Evolutionary conservation across 768 basidiomycete genomes (phyloP), one percentile per base, ranked within the genome.

Genomic region (Serendipita indica): DNA sequence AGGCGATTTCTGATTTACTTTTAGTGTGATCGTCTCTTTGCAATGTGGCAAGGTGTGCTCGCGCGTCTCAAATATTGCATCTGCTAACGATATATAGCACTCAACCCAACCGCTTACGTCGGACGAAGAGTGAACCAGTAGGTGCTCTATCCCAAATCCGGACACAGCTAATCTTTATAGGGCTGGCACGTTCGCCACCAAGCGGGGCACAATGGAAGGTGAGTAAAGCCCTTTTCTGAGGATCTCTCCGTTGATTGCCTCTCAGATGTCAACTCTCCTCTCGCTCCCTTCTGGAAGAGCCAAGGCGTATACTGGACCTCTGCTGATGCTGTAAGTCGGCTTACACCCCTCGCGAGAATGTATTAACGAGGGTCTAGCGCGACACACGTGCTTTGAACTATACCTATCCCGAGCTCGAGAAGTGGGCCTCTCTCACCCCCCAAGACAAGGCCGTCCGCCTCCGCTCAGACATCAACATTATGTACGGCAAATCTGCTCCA

Each of bases 21-120:
- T 60, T 77, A 80, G 45, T 76, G 79, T 25, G 79, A 80, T 60
- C 74, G 78, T 20, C n/a, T 78, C 61, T 67, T 79, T 20, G 69
- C 77, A 4, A 67, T 80, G n/a, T 80, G 78, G 79, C 67, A 71
- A 3, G 49, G 49, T 54, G n/a, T 10, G 41, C 41, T 7, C 10
- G 10, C 20, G 22, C 22, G 7, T 27, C 32, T 16, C 32, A 54
- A 4, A 54, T 27, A 7, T 27, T 12, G n/a, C 49, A 7, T 27
- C 49, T 27, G n/a, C 22, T 54, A 30, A 54, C 49, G n/a, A 4
- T 27, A 10, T 3, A 54, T 18, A 54, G 77, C 75, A 0, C 60
- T 79, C 41, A 72, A 79, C 61, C 72, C 69, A 0, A 65, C 62
- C 2, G 70, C 73, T 3, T 75, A 73, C 72, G 73, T 77, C 10